These are phyloP conservation scores for Solanum corneliomulleri DNA, from an alignment of 257 asterid genomes.

Conservation along the genomic window DNA sequence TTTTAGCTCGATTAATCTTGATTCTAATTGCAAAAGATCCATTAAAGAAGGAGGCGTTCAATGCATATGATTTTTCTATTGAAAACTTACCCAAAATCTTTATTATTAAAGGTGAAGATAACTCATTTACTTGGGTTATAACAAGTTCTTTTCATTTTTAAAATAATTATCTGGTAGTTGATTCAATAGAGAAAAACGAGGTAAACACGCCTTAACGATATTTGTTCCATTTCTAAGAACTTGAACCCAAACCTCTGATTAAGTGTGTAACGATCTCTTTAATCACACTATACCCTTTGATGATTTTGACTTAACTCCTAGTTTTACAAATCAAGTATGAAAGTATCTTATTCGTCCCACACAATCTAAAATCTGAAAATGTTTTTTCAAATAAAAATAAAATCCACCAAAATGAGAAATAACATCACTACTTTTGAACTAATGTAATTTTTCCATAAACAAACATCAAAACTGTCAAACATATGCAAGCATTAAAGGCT, in stretches of 20 bases:
- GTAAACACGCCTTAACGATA: neutral
- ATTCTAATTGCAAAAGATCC: neutral
- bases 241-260: neutral
- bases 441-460: neutral
- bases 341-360: neutral
- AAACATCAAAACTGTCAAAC: neutral
- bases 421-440: neutral
- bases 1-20: neutral
- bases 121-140: neutral
- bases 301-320: neutral
- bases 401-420: neutral
- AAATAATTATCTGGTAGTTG: no score
- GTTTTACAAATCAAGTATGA: rapidly evolving
- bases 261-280: neutral
- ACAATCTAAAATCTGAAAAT: neutral
- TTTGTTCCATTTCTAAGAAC: rapidly evolving
- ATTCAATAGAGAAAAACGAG: rapidly evolving
- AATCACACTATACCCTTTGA: no score
- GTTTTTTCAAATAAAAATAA: no score
- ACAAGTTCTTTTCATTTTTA: neutral
- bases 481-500: neutral
- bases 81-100: neutral
- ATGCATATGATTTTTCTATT: neutral
- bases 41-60: no score
- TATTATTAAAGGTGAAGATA: neutral